Conservation (phyloP, 805 yeast genomes). For the Teunomyces cretensis region DNA sequence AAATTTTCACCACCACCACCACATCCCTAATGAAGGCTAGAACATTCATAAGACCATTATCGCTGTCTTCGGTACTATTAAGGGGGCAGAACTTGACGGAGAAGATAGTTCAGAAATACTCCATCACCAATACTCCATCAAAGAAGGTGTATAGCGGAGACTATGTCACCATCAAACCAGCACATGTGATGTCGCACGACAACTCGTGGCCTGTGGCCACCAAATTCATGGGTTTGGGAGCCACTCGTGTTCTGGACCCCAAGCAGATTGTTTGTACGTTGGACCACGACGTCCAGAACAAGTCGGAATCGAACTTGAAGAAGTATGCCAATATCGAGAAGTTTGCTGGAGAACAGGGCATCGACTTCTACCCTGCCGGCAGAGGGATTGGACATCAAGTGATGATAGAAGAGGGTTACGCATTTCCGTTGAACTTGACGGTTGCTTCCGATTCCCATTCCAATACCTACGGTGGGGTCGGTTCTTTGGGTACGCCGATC, state of each 20-base stretch:
- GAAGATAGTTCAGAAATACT: constrained; percentile 90
- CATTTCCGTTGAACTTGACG: constrained; percentile 87
- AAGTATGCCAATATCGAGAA: constrained; percentile 87
- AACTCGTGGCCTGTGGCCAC: constrained; percentile 99
- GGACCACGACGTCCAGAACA: constrained; percentile 98
- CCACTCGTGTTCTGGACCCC: constrained; percentile 75
- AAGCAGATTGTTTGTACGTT: constrained; percentile 93
- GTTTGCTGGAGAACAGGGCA: constrained; percentile 86
- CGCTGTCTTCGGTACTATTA: constrained; percentile 4
- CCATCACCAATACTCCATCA: constrained; percentile 77
- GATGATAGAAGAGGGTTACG: constrained; percentile 98
- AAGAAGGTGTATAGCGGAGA: constrained; percentile 86
- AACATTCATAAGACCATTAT: constrained; percentile 5
- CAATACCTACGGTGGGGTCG: constrained; percentile 96
- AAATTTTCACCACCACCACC: not conserved
- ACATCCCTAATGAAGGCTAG: not conserved
- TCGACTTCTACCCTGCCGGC: constrained; percentile 98
- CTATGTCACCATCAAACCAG: constrained; percentile 91
- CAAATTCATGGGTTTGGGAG: constrained; percentile 94
- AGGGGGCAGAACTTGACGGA: constrained; percentile 87
- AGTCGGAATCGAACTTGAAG: constrained; percentile 79
- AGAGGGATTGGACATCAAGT: constrained; percentile 99
- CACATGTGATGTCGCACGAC: constrained; percentile 99
- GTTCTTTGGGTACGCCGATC: constrained; percentile 93
- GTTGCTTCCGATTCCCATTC: constrained; percentile 99